These are phyloP conservation scores for Cryomyces minteri DNA, from an alignment of 495 filamentous ascomycete genomes.

Conservation along the genomic window DNA sequence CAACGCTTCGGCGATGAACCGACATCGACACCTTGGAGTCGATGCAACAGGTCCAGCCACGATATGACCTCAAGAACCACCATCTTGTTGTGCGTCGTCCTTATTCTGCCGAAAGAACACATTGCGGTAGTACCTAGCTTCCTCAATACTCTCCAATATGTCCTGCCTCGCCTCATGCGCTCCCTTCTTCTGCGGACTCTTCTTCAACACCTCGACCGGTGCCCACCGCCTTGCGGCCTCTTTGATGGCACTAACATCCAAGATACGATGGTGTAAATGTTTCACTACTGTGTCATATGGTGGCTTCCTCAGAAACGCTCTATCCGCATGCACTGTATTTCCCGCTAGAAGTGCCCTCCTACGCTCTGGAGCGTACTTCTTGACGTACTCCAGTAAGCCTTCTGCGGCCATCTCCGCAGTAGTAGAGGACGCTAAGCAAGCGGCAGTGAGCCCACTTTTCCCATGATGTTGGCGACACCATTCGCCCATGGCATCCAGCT, in stretches of 20 bases:
- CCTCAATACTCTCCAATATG: slow-evolving; percentile 87
- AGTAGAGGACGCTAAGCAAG: slow-evolving; percentile 53
- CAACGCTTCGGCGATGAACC: too few relatives aligned
- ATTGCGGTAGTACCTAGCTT: slow-evolving; percentile 65
- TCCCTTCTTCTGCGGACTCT: slow-evolving; percentile 50
- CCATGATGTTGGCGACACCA: slow-evolving; percentile 52
- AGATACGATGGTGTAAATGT: slow-evolving; percentile 70
- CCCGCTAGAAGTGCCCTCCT: slow-evolving; percentile 61
- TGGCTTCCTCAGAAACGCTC: slow-evolving; percentile 53
- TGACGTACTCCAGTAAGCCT: slow-evolving; percentile 59
- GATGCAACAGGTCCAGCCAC: too few relatives aligned
- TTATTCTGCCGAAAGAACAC: slow-evolving; percentile 29
- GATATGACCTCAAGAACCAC: too few relatives aligned
- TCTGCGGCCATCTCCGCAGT: slow-evolving; percentile 55
- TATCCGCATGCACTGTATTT: slow-evolving; percentile 83
- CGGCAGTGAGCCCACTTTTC: slow-evolving; percentile 58
- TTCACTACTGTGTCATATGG: slow-evolving; percentile 57
- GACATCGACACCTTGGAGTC: too few relatives aligned
- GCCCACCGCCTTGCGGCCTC: slow-evolving; percentile 78
- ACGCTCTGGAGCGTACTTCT: slow-evolving; percentile 42
- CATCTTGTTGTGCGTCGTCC: too few relatives aligned
- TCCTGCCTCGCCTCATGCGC: slow-evolving; percentile 74
- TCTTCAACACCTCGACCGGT: slow-evolving; percentile 31
- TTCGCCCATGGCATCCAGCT: slow-evolving; percentile 57
- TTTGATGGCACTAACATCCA: slow-evolving; percentile 84